A percentile compares a stretch with the other conserved stretches of the same genome.
phyloP scores from a whole-genome alignment of 2,329 filamentous ascomycete genomes.

The Xylariaceae sp. region DNA sequence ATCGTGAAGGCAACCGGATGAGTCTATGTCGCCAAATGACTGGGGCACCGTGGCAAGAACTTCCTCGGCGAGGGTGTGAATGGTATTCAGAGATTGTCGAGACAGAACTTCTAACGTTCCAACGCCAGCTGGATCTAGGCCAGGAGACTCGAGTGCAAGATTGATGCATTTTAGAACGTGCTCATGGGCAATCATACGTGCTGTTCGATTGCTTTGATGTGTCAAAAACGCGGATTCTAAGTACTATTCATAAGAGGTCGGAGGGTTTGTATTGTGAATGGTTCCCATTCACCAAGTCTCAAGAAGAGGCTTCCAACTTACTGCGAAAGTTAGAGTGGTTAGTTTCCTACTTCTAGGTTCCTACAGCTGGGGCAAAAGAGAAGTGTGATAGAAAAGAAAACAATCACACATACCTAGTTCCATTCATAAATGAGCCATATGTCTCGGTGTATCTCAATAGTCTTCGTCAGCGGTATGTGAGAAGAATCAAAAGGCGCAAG shows the following conservation, averaged over 20 bases:
- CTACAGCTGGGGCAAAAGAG: no score
- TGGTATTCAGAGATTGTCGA: slow-evolving; percentile 22
- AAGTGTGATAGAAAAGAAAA: no score
- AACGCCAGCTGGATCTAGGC: slow-evolving; percentile 4
- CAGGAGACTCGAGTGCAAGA: slow-evolving; percentile 8
- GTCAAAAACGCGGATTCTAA: no score
- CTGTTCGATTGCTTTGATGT: slow-evolving; percentile 36
- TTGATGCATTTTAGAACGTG: slow-evolving; percentile 33
- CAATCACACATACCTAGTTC: no score
- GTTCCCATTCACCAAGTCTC: no score
- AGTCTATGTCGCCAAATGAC: slow-evolving; percentile 35
- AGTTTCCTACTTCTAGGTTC: no score
- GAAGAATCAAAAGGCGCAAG: slow-evolving; percentile 13
- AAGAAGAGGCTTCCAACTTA: no score
- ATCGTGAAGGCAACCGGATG: slow-evolving; percentile 18
- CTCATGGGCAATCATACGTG: slow-evolving; percentile 36
- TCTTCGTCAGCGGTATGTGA: slow-evolving; percentile 14
- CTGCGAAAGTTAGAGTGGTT: no score
- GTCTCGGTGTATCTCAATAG: slow-evolving; percentile 36
- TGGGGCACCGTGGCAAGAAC: slow-evolving; percentile 38
- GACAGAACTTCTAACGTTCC: slow-evolving; percentile 15
- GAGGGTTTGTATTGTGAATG: no score
- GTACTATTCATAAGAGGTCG: no score
- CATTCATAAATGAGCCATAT: slow-evolving; percentile 42
- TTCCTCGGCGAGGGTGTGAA: slow-evolving; percentile 32